Conservation (phyloP, 1,284 basidiomycete species). For the Coniophora puteana region DNA sequence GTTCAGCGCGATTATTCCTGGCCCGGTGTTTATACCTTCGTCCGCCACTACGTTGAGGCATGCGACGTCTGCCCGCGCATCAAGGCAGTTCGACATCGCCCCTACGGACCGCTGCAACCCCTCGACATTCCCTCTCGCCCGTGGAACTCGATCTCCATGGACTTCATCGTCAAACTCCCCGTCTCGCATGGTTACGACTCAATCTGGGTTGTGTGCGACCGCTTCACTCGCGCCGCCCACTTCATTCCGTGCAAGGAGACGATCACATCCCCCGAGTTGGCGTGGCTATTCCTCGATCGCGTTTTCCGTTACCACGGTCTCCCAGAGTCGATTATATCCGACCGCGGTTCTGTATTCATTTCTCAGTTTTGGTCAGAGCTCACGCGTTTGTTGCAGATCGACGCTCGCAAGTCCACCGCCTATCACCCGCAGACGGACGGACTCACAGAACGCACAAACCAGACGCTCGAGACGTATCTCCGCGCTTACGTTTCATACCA, state of each 20-base stretch:
- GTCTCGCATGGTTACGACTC: constrained; percentile 19
- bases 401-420: constrained; percentile 22
- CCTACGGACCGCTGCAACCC: constrained; percentile 25
- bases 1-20: constrained; percentile 19
- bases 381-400: constrained; percentile 17
- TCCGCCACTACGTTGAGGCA: constrained; percentile 17
- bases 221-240: constrained; percentile 17
- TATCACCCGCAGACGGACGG: constrained; percentile 36
- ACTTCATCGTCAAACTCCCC: constrained; percentile 27
- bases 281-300: constrained; percentile 26
- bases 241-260: constrained; percentile 27
- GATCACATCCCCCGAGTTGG: constrained; percentile 27
- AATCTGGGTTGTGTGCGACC: constrained; percentile 25
- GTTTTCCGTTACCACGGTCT: constrained; percentile 31
- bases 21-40: constrained; percentile 17
- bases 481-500: constrained; percentile 33
- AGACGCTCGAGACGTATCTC: constrained; percentile 38
- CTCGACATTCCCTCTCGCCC: constrained; percentile 24
- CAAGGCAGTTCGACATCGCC: constrained; percentile 20
- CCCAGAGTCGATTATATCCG: constrained; percentile 26
- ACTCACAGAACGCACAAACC: constrained; percentile 42
- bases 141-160: constrained; percentile 33
- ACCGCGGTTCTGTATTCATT: constrained; percentile 29
- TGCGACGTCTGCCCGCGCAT: constrained; percentile 24
- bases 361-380: constrained; percentile 28